Conservation (phyloP, 2,329 filamentous ascomycete species). For the Fusarium robinianum region DNA sequence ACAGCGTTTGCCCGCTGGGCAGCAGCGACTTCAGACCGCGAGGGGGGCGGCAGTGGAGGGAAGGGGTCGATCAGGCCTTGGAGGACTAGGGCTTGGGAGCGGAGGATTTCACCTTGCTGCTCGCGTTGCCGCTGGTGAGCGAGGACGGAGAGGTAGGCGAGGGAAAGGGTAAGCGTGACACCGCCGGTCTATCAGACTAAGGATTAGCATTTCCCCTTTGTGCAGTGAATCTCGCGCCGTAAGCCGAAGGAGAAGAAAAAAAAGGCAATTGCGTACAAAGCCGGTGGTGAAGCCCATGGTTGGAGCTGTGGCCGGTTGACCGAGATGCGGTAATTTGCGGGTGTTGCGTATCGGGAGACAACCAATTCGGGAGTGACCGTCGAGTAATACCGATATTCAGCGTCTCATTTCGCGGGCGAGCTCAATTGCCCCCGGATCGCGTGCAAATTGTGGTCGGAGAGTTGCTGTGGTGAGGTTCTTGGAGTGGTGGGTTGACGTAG, state of each 20-base stretch:
- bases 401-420: conserved; percentile 42
- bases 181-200: conserved; percentile 65
- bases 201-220: conserved; percentile 15
- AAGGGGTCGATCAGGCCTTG: conserved; percentile 56
- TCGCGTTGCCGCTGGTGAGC: conserved; percentile 71
- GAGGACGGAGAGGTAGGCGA: conserved; percentile 73
- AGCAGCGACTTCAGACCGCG: conserved; percentile 55
- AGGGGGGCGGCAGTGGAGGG: conserved; percentile 52
- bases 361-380: conserved; percentile 26
- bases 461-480: conserved; percentile 29
- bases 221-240: too few species aligned
- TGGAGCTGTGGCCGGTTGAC: conserved; percentile 33
- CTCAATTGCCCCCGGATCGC: conserved; percentile 32
- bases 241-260: background rate
- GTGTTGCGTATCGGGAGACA: conserved; percentile 20
- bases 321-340: conserved; percentile 40
- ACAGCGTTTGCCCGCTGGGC: conserved; percentile 60
- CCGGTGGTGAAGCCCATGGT: conserved; percentile 75
- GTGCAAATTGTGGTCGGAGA: conserved; percentile 17
- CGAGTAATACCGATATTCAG: conserved; percentile 31
- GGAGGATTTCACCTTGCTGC: conserved; percentile 59
- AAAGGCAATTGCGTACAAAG: conserved; percentile 62
- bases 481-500: conserved; percentile 39
- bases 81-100: conserved; percentile 60
- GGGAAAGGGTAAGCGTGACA: conserved; percentile 72